phyloP scores from a whole-genome alignment of 345 rosid genomes.

The Salix suchowensis region DNA sequence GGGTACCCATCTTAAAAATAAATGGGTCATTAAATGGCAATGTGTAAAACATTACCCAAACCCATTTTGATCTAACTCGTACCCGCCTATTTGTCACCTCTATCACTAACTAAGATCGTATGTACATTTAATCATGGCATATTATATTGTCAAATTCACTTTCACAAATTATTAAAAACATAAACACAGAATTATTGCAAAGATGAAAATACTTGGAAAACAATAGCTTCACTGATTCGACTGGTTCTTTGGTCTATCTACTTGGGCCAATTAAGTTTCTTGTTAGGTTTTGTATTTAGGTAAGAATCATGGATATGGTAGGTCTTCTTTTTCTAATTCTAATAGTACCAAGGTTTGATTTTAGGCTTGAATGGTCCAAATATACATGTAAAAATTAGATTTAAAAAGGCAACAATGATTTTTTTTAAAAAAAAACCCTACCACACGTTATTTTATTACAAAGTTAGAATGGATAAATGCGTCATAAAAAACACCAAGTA shows the following conservation, averaged over 20 bases:
- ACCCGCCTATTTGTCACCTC: background rate
- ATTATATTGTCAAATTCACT: background rate
- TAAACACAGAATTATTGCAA: background rate
- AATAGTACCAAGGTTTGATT: background rate
- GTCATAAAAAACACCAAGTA: background rate
- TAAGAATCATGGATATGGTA: background rate
- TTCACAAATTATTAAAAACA: background rate
- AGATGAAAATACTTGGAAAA: background rate
- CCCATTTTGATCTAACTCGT: background rate
- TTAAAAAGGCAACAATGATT: background rate
- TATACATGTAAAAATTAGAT: background rate
- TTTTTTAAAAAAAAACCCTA: too few relatives aligned
- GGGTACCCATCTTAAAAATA: background rate
- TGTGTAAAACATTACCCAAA: background rate
- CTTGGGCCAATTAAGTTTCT: background rate
- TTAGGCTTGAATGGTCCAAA: too few relatives aligned
- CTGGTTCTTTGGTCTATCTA: background rate
- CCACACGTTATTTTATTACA: background rate
- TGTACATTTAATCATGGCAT: background rate
- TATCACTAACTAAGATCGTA: background rate
- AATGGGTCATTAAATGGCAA: background rate
- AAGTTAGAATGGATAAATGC: background rate
- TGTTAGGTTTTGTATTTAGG: background rate
- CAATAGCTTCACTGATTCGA: background rate
- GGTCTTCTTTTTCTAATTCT: background rate